Evolutionary conservation across 257 asterid species (phyloP), one percentile per base, ranked within the genome.

Genomic region (Salvia hispanica): DNA sequence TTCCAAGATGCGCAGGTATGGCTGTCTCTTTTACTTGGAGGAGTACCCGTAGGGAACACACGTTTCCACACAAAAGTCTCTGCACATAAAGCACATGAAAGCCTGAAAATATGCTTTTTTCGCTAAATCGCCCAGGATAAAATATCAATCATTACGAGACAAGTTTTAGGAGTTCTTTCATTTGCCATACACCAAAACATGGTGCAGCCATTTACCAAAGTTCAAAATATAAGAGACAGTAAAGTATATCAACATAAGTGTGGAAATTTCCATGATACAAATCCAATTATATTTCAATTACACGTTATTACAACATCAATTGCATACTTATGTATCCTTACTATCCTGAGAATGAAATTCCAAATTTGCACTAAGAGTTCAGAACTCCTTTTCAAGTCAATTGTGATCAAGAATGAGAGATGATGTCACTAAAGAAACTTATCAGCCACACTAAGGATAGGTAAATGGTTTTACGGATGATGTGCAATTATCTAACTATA

Each of bases 1-100:
- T 76, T 87, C 96, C 95, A 94, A 43, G 98, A 91, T 62, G 98
- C 87, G 82, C 97, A 91, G 12, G 96, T 88, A 77, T 94, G 99
- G 58, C 98, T 84, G 68, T 76, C 95, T 72, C 99, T 86, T 84
- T 89, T 94, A 76, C 89, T 86, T 46, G 99, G 99, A 66, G 99
- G 99, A 76, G 91, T 82, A 72, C 99, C 99, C 5, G 95, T 83
- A 54, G 97, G 95, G 67, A 70, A 81, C 56, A 87, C 92, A 66
- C 86, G 83, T 75, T 83, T 87, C 99, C 99, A 94, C 60, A 78
- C 56, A 76, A 80, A 87, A 39, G 95, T 89, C 80, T 94, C 96
- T 88, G 95, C 75, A 74, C 31, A 73, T 34, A 64, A 53, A 58
- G 48, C 63, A 71, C 74, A 64, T 33, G 50, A 51, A 33, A 50